A percentile compares a stretch with the other conserved stretches of the same genome.
Evolutionary conservation across 495 filamentous ascomycete species (phyloP).

Genomic region (Xylaria palmicola): DNA sequence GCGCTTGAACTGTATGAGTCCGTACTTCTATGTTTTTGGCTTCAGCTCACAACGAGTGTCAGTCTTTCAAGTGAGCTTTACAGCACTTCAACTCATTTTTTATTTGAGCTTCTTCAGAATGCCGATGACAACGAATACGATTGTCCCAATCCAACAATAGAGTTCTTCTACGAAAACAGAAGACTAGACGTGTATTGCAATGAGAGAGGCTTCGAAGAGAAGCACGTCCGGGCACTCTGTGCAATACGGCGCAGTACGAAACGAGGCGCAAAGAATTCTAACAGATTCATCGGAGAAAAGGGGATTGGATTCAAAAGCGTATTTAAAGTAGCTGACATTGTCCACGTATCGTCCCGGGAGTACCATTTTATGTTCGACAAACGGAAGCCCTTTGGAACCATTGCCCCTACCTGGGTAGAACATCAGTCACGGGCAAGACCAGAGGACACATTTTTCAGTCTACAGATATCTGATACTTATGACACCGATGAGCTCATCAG

Average conservation of each 20-base stretch:
- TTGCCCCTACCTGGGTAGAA: no score
- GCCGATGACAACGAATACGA: background rate
- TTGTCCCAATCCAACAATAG: background rate
- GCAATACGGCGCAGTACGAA: background rate
- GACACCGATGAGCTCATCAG: no score
- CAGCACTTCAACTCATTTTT: background rate
- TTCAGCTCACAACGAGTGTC: no score
- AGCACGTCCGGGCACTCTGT: background rate
- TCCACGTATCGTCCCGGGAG: background rate
- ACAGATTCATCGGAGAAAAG: background rate
- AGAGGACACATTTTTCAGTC: no score
- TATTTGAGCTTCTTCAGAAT: background rate
- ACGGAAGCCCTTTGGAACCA: no score
- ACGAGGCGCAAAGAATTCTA: background rate
- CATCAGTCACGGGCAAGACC: no score
- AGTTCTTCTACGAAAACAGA: background rate
- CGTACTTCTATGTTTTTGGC: no score
- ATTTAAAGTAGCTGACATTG: background rate
- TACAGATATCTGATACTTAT: no score
- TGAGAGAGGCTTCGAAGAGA: background rate
- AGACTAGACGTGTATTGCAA: background rate
- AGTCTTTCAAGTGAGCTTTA: no score
- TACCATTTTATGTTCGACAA: no score
- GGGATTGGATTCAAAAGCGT: background rate
- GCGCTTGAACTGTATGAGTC: no score